Evolutionary conservation across 352 stramenopile genomes (phyloP).

Genomic region (Sclerospora graminicola): DNA sequence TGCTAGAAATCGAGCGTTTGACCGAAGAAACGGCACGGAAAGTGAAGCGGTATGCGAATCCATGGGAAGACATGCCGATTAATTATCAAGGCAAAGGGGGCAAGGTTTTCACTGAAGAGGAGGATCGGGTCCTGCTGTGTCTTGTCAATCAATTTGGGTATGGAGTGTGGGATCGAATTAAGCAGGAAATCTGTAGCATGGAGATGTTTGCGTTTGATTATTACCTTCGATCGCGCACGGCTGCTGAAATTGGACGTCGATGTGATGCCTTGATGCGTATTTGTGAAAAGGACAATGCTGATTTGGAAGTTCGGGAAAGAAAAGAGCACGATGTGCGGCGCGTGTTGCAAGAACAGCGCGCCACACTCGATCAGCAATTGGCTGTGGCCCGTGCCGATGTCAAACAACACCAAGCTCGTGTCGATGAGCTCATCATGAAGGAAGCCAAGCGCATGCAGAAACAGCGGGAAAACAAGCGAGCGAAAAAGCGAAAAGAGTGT

Average conservation of each 20-base stretch:
- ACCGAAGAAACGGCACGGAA: slow-evolving; percentile 68
- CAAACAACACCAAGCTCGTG: slow-evolving; percentile 62
- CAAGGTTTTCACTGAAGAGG: slow-evolving; percentile 94
- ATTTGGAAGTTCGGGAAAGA: slow-evolving; percentile 65
- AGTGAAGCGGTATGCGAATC: slow-evolving; percentile 68
- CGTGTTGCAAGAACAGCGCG: slow-evolving; percentile 54
- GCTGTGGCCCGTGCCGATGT: slow-evolving; percentile 56
- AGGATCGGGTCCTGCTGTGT: slow-evolving; percentile 95
- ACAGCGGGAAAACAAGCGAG: slow-evolving; percentile 65
- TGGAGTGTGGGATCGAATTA: slow-evolving; percentile 94
- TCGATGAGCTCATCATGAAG: slow-evolving; percentile 84
- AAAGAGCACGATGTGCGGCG: slow-evolving; percentile 59
- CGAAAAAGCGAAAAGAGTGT: slow-evolving; percentile 70
- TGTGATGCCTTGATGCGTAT: slow-evolving; percentile 93
- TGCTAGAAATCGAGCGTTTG: slow-evolving; percentile 79
- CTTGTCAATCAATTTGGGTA: slow-evolving; percentile 97
- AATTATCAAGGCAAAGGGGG: slow-evolving; percentile 87
- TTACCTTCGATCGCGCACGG: slow-evolving; percentile 95
- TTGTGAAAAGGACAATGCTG: slow-evolving; percentile 90
- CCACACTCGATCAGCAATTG: slow-evolving; percentile 58
- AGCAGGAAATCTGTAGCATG: slow-evolving; percentile 90
- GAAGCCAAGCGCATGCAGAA: slow-evolving; percentile 81
- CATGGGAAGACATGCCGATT: slow-evolving; percentile 82
- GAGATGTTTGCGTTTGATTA: slow-evolving; percentile 97
- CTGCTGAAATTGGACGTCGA: slow-evolving; percentile 92